Evolutionary conservation across 495 filamentous ascomycete genomes (phyloP).

Genomic region (Penicillium tannophilum): DNA sequence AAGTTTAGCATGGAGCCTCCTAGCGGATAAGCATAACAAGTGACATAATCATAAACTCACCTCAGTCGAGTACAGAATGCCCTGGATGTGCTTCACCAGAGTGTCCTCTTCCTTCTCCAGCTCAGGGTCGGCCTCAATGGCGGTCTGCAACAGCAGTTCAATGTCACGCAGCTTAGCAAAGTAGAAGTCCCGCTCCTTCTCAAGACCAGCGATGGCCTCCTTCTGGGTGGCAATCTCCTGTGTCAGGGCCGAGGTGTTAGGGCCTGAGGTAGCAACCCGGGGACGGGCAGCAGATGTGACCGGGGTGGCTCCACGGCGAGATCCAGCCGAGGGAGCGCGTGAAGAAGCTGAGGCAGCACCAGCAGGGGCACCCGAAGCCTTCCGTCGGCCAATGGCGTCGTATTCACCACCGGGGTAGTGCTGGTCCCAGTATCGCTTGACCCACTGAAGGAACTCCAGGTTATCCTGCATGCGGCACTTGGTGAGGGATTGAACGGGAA

Average conservation of each 20-base stretch:
- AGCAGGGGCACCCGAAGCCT: slow-evolving; percentile 67
- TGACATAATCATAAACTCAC: slow-evolving; percentile 39
- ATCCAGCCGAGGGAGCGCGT: slow-evolving; percentile 28
- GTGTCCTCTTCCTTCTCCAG: slow-evolving; percentile 91
- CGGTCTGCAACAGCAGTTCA: slow-evolving; percentile 87
- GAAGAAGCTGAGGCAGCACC: slow-evolving; percentile 42
- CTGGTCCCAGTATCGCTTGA: slow-evolving; percentile 95
- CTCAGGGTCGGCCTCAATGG: slow-evolving; percentile 86
- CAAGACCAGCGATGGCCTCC: slow-evolving; percentile 81
- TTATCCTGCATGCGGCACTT: slow-evolving; percentile 99
- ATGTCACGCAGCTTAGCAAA: slow-evolving; percentile 98
- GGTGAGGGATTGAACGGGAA: slow-evolving; percentile 83
- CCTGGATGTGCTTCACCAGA: slow-evolving; percentile 90
- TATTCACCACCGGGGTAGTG: slow-evolving; percentile 97
- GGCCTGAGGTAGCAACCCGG: slow-evolving; percentile 48
- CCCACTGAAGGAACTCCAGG: slow-evolving; percentile 97
- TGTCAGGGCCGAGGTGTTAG: slow-evolving; percentile 66
- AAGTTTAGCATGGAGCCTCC: not conserved
- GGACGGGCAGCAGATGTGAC: slow-evolving; percentile 60
- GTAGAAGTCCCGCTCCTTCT: slow-evolving; percentile 97
- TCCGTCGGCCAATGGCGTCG: slow-evolving; percentile 82
- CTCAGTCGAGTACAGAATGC: slow-evolving; percentile 96
- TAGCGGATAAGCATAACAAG: not conserved
- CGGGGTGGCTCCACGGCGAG: slow-evolving; percentile 70
- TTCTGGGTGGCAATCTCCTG: slow-evolving; percentile 83